Percentiles rank a stretch among this genome's conserved stretches.
Evolutionary conservation across 2,329 filamentous ascomycete genomes (phyloP).

Genomic region (Aureobasidium sp.): DNA sequence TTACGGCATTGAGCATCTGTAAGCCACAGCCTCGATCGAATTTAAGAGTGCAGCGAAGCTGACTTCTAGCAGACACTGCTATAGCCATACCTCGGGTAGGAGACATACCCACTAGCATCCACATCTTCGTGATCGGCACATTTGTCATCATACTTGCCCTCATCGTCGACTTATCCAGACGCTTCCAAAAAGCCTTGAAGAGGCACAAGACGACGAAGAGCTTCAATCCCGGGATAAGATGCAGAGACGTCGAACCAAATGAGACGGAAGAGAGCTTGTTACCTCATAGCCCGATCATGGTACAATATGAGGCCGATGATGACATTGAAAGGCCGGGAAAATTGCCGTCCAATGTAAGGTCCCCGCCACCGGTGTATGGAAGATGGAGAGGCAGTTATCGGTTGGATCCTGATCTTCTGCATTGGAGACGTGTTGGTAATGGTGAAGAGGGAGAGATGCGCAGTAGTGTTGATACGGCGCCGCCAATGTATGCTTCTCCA

Average conservation of each 20-base stretch:
- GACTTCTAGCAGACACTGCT: neutral
- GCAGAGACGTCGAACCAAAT: too few relatives aligned
- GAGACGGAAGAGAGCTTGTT: constrained; percentile 8
- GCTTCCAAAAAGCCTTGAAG: neutral
- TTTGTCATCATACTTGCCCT: neutral
- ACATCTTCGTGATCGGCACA: neutral
- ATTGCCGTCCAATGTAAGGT: neutral
- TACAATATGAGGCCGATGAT: constrained; percentile 7
- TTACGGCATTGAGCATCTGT: neutral
- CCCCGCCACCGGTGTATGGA: constrained; percentile 1
- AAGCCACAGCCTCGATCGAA: too few relatives aligned
- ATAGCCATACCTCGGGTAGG: constrained; percentile 1
- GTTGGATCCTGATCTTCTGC: neutral
- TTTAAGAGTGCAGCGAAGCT: neutral
- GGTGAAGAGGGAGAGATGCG: neutral
- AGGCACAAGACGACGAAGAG: neutral
- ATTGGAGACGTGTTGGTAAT: constrained; percentile 4
- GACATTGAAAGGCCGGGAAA: neutral
- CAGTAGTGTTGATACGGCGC: neutral
- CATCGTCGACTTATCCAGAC: neutral
- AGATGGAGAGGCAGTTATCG: constrained; percentile 5
- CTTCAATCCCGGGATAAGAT: too few relatives aligned
- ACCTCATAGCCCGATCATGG: neutral
- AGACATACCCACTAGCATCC: neutral
- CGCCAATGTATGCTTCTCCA: constrained; percentile 7